These are phyloP conservation scores for Fraxinus anomala DNA, from an alignment of 257 asterid species.

Conservation along the genomic window DNA sequence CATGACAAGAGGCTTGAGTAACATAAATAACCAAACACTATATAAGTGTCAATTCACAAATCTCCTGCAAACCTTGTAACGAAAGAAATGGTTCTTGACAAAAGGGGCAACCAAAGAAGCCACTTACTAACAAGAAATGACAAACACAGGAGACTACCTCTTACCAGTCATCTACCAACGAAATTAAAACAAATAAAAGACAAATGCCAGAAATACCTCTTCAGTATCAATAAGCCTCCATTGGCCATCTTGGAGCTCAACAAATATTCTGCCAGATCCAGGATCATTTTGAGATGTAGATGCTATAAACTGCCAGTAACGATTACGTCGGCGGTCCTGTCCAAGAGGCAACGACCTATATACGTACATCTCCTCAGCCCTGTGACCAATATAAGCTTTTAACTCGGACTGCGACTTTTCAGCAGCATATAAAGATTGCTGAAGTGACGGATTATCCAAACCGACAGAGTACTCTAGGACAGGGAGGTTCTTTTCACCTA, in stretches of 20 bases:
- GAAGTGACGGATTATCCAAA: constrained; percentile 49
- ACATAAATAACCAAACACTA: background rate
- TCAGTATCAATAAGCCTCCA: constrained; percentile 87
- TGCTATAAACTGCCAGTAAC: constrained; percentile 81
- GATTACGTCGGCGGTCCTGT: constrained; percentile 78
- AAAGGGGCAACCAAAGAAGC: background rate
- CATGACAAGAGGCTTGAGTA: background rate
- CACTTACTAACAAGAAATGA: background rate
- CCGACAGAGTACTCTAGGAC: constrained; percentile 42
- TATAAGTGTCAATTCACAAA: background rate
- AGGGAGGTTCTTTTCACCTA: constrained; percentile 42
- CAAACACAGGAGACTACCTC: background rate
- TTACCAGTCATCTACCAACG: background rate
- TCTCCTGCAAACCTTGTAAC: background rate
- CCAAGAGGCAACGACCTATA: constrained; percentile 90
- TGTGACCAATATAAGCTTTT: constrained; percentile 65
- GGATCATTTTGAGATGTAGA: constrained; percentile 79
- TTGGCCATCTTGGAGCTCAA: constrained; percentile 58
- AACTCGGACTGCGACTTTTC: constrained; percentile 73
- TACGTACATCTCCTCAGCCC: constrained; percentile 77
- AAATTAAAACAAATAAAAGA: background rate
- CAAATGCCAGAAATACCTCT: constrained; percentile 47
- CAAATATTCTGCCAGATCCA: constrained; percentile 75
- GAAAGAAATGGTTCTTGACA: background rate
- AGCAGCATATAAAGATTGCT: constrained; percentile 61